Evolutionary conservation across 129 eudicot genomes (phyloP).

Genomic region (Ambrosia artemisiifolia): DNA sequence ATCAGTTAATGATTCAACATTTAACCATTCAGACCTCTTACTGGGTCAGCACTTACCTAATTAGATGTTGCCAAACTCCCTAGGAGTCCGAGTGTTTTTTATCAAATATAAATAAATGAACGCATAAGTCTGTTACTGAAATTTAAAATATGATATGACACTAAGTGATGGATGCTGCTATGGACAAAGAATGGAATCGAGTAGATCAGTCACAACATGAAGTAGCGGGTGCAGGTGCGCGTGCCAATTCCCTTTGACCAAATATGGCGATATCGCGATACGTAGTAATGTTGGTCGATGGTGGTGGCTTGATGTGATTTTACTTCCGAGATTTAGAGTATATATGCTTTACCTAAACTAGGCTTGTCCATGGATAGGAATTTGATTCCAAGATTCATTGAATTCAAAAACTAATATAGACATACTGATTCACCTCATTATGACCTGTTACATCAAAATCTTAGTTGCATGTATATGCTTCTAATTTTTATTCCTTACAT

Average conservation of each 20-base stretch:
- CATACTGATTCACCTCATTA: constrained; percentile 8
- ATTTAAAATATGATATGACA: not conserved
- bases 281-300: not conserved
- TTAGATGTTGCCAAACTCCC: too few species aligned
- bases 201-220: too few species aligned
- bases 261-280: too few species aligned
- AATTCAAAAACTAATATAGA: constrained; percentile 10
- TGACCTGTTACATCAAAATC: not conserved
- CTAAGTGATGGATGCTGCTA: too few species aligned
- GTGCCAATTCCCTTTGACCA: too few species aligned
- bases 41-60: too few species aligned
- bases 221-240: too few species aligned
- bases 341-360: constrained; percentile 21
- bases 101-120: too few species aligned
- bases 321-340: constrained; percentile 23
- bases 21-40: too few species aligned
- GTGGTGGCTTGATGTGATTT: constrained; percentile 7
- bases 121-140: not conserved
- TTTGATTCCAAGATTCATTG: constrained; percentile 22
- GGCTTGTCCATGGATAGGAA: constrained; percentile 17
- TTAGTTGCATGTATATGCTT: not conserved
- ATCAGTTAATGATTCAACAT: too few species aligned
- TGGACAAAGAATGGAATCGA: too few species aligned
- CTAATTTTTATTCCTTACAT: not conserved
- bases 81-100: too few species aligned